Base-by-base conservation (phyloP, 2,329 filamentous ascomycete genomes). In the Xylariales sp. region DNA sequence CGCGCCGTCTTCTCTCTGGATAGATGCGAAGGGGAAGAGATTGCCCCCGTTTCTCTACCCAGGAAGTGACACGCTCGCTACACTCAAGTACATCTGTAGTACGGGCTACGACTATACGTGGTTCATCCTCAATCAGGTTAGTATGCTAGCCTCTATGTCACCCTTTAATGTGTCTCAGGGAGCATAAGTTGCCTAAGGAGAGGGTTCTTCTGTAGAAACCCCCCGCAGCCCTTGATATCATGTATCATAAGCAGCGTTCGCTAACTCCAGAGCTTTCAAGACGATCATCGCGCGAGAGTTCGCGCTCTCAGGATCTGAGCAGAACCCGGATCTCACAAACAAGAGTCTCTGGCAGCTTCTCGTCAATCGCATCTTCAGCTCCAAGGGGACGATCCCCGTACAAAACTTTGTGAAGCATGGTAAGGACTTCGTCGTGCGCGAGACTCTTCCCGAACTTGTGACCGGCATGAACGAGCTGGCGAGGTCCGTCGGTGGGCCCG, bases 51-150 rank as follows among this genome's bases (percentile, higher is more conserved):
- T 83, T 67, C 78, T 89, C 1, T 89, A 81, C 75, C 87, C 87
- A 0, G 87, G 87, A 0, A 80, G 81, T 39, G 87, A 89, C 74
- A 90, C 87, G 0, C 77, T 89, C 4, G 84, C 80, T 0, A 89
- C 87, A 1, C 81, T 90, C 16, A 84, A 85, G 78, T 78, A 89
- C 73, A 89, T 90, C 68, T 88, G 86, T 80, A 78, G 76, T 70
- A 89, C 88, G 0, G 87, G 88, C 0, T 85, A 88, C 77, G 87
- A 89, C 75, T 90, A 90, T 79, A 85, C 84, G 1, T 90, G 88
- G 87, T 90, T 90, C 78, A 82, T 90, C 62, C 81, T 88, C 2
- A 82, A 87, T 75, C 85, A 86, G 39, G 39, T 41, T 14, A 41
- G 39, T 41, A 41, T 5, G 9, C 9, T 41, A 41, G 5, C 14